Evolutionary conservation across 805 yeast species (phyloP).

Genomic region (Candida germanica): DNA sequence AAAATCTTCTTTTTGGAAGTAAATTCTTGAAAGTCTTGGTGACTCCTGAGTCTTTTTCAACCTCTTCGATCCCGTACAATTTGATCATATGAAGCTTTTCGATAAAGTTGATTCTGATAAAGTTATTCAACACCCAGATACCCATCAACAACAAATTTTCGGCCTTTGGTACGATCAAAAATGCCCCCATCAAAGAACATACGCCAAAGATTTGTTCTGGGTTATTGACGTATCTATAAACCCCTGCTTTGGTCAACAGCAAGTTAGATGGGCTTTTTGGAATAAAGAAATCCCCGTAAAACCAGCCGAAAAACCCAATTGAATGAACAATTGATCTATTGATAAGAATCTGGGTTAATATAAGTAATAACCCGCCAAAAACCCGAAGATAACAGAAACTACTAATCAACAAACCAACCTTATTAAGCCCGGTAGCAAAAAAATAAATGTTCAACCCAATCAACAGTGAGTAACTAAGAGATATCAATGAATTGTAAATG

Average conservation of each 20-base stretch:
- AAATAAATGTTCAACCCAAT: slow-evolving; percentile 37
- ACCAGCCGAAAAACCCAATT: slow-evolving; percentile 86
- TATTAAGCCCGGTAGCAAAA: slow-evolving; percentile 14
- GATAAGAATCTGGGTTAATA: slow-evolving; percentile 65
- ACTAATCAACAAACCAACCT: slow-evolving; percentile 17
- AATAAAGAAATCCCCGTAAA: slow-evolving; percentile 80
- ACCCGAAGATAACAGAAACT: slow-evolving; percentile 49
- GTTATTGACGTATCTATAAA: slow-evolving; percentile 75
- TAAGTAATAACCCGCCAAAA: slow-evolving; percentile 56
- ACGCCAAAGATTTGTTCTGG: slow-evolving; percentile 80
- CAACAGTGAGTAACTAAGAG: slow-evolving; percentile 56
- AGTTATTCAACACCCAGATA: slow-evolving; percentile 62
- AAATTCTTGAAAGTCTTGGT: slow-evolving; percentile 43
- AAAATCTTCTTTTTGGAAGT: slow-evolving; percentile 32
- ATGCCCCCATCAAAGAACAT: slow-evolving; percentile 76
- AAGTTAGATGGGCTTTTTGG: slow-evolving; percentile 42
- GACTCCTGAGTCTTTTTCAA: slow-evolving; percentile 51
- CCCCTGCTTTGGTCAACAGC: slow-evolving; percentile 69
- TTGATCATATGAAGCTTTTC: slow-evolving; percentile 77
- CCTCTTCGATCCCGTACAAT: slow-evolving; percentile 65
- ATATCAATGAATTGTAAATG: slow-evolving; percentile 49
- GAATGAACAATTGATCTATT: slow-evolving; percentile 64
- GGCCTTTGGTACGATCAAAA: slow-evolving; percentile 55
- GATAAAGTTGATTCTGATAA: slow-evolving; percentile 66
- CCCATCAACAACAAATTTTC: slow-evolving; percentile 49